Base-by-base conservation (phyloP, 2,329 filamentous ascomycete species). In the Alternaria incomplexa region DNA sequence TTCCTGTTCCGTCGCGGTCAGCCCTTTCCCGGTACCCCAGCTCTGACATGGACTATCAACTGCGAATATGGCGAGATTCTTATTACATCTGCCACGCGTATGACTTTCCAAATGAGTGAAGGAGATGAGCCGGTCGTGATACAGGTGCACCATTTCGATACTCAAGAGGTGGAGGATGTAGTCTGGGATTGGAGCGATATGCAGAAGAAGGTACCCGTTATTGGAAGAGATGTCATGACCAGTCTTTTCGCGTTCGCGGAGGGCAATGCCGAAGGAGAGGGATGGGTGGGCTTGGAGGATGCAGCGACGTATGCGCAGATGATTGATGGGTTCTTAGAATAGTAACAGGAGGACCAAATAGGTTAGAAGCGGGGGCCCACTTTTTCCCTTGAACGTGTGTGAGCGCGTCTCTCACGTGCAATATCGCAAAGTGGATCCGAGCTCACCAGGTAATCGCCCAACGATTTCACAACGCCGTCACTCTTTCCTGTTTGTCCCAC, bases 71-170 rank as follows among this genome's bases (percentile, higher is more conserved):
- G 71, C 15, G 71, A 74, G 40, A 54, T 73, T 2, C 44, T 46
- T 2, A 11, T 74, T 8, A 67, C 76, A 5, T 76, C 78, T 9
- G 65, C 69, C 0, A 68, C 64, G 28, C 68, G 69, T 5, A 69
- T 61, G 15, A 51, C 47, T 11, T 66, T 79, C 59, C 59, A 67
- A 15, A 28, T 50, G 6, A 32, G n/a, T 51, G 70, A 73, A 0
- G 69, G 76, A 0, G 77, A 80, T 0, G 77, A 84, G 12, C 71
- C 71, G 12, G 68, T 76, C 3, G 80, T 78, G 3, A 79, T 89
- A 8, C 81, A 86, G 17, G 71, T 89, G 0, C 84, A 88, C 58
- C 80, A 86, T 44, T 83, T 83, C 48, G 82, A 77, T 9, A 83
- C 75, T 0, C 83, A 85, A 28, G 67, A 79, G 23, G 80, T 88